Conservation (phyloP, 495 filamentous ascomycete species). For the Hamigera avellanea region DNA sequence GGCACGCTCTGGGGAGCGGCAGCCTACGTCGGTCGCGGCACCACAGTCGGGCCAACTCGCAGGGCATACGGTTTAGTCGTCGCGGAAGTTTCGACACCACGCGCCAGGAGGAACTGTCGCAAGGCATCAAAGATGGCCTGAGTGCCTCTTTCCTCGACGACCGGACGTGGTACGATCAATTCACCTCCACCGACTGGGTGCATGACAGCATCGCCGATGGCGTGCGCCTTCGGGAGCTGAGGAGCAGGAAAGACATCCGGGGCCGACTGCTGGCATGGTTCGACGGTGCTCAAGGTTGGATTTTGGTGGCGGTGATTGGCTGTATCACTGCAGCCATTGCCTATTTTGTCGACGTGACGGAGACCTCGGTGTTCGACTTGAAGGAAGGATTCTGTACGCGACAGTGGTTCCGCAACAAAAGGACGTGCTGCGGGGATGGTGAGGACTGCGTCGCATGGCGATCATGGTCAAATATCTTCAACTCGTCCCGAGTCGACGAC, state of each 20-base stretch:
- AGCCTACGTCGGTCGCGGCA: constrained; percentile 44
- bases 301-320: constrained; percentile 83
- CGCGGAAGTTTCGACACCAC: constrained; percentile 29
- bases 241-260: constrained; percentile 70
- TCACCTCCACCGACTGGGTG: constrained; percentile 97
- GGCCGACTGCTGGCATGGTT: constrained; percentile 66
- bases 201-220: constrained; percentile 95
- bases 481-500: constrained; percentile 38
- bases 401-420: constrained; percentile 60
- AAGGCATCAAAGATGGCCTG: constrained; percentile 46
- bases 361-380: constrained; percentile 73
- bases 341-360: constrained; percentile 80
- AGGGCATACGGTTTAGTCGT: constrained; percentile 39
- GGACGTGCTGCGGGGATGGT: constrained; percentile 63
- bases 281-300: constrained; percentile 89
- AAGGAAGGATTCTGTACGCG: constrained; percentile 80
- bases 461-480: constrained; percentile 62
- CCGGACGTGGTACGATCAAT: constrained; percentile 97
- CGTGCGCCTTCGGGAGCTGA: constrained; percentile 70
- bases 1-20: constrained; percentile 21
- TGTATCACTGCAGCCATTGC: constrained; percentile 77
- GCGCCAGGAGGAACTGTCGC: constrained; percentile 27
- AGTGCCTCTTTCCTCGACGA: constrained; percentile 56
- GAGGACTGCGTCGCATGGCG: constrained; percentile 56
- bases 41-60: constrained; percentile 57